Evolutionary conservation across 1,139 yeast genomes (phyloP).

Genomic region (Suhomyces panamericanus): DNA sequence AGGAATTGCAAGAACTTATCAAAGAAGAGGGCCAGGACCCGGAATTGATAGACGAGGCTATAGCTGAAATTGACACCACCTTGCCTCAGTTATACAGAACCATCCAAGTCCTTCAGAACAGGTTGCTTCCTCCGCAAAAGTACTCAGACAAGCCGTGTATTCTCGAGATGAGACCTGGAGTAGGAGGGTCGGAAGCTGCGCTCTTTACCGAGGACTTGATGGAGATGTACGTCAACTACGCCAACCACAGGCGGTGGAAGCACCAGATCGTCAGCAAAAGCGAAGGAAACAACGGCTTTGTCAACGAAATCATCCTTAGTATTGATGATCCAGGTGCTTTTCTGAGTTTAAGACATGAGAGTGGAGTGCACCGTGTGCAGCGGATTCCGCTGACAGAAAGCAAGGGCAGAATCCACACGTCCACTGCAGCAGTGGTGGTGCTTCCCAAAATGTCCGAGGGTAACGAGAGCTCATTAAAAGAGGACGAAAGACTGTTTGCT

Average conservation of each 20-base stretch:
- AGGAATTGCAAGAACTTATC: constrained; percentile 39
- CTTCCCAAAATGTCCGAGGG: constrained; percentile 75
- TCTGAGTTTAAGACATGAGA: constrained; percentile 72
- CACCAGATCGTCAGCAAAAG: constrained; percentile 58
- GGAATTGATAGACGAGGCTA: constrained; percentile 32
- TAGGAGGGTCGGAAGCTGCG: constrained; percentile 94
- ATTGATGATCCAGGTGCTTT: constrained; percentile 79
- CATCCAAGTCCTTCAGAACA: constrained; percentile 49
- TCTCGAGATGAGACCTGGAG: constrained; percentile 89
- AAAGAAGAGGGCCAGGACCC: constrained; percentile 31
- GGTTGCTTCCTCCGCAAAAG: constrained; percentile 73
- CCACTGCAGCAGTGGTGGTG: constrained; percentile 94
- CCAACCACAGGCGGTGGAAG: constrained; percentile 67
- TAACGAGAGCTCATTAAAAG: constrained; percentile 53
- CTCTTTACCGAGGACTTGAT: constrained; percentile 79
- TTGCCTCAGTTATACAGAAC: constrained; percentile 38
- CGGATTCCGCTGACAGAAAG: constrained; percentile 91
- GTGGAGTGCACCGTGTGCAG: constrained; percentile 96
- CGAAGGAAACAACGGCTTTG: constrained; percentile 59
- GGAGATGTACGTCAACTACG: constrained; percentile 77
- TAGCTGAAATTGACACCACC: constrained; percentile 25
- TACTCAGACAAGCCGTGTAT: constrained; percentile 78
- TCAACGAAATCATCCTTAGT: constrained; percentile 74
- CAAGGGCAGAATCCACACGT: constrained; percentile 92
- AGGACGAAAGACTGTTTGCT: constrained; percentile 73